Evolutionary conservation across 140 eudicot species (phyloP).

Genomic region (Cichorium intybus): DNA sequence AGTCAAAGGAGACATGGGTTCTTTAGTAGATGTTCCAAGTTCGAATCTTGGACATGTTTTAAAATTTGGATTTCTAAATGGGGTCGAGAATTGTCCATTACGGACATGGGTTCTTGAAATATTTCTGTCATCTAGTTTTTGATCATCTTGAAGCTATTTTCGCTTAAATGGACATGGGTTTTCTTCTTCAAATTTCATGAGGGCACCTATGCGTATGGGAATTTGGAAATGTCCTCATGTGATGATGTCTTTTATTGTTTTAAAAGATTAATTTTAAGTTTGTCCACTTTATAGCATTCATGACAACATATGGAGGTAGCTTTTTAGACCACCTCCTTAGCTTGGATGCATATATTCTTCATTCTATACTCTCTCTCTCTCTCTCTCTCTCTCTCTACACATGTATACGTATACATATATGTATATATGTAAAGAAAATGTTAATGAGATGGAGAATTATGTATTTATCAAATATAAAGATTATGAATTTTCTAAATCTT

Average conservation of each 20-base stretch:
- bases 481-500: conserved; percentile 15
- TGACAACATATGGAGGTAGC: conserved; percentile 33
- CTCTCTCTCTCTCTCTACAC: not conserved
- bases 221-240: conserved; percentile 32
- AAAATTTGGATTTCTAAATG: conserved; percentile 5
- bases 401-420: not conserved
- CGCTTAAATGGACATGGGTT: conserved; percentile 18
- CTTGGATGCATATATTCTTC: conserved; percentile 30
- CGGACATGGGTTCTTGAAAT: conserved; percentile 21
- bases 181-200: conserved; percentile 15
- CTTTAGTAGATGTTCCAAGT: conserved; percentile 4
- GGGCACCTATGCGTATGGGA: conserved; percentile 33
- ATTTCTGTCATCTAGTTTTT: conserved; percentile 1
- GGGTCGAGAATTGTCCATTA: conserved; percentile 21
- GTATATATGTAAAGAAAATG: conserved; percentile 7
- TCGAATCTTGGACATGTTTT: conserved; percentile 24
- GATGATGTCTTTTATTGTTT: conserved; percentile 17
- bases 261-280: conserved; percentile 15
- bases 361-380: conserved; percentile 7
- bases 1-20: conserved; percentile 14
- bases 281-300: conserved; percentile 35
- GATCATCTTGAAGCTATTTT: conserved; percentile 21
- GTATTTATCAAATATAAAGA: conserved; percentile 13
- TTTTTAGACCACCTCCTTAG: conserved; percentile 36
- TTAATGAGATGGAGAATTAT: conserved; percentile 16